phyloP scores from a whole-genome alignment of 805 yeast species.

The Metschnikowia vanudenii region DNA sequence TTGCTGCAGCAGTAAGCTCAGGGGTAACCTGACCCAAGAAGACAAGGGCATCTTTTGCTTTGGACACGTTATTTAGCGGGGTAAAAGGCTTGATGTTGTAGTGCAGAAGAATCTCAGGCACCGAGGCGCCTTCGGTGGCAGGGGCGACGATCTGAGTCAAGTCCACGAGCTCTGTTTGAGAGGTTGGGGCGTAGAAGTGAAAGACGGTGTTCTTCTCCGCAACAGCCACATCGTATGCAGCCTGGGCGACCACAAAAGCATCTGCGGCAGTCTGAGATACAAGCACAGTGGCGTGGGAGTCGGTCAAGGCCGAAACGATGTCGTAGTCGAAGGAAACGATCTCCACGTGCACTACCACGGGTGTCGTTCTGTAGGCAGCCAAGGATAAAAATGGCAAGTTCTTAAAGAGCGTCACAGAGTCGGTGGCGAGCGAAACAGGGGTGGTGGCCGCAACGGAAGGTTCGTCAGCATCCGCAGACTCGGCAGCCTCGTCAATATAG shows the following conservation, averaged over 20 bases:
- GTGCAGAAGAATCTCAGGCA: slow-evolving; percentile 25
- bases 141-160: slow-evolving; percentile 3
- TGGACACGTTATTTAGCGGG: slow-evolving; percentile 25
- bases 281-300: slow-evolving; percentile 59
- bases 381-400: slow-evolving; percentile 58
- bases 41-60: slow-evolving; percentile 53
- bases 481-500: slow-evolving; percentile 22
- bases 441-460: neutral
- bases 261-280: slow-evolving; percentile 64
- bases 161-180: slow-evolving; percentile 15
- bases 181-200: slow-evolving; percentile 56
- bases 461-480: slow-evolving; percentile 16
- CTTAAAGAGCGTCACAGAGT: slow-evolving; percentile 52
- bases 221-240: slow-evolving; percentile 57
- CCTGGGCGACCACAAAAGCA: slow-evolving; percentile 51
- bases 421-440: slow-evolving; percentile 48
- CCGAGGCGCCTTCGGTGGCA: slow-evolving; percentile 4
- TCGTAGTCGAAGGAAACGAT: slow-evolving; percentile 63
- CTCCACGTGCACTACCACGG: slow-evolving; percentile 62
- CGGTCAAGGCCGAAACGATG: slow-evolving; percentile 68
- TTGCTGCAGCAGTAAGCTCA: slow-evolving; percentile 41
- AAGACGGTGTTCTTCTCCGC: slow-evolving; percentile 55
- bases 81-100: slow-evolving; percentile 32
- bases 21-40: slow-evolving; percentile 59
- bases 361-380: slow-evolving; percentile 32